phyloP scores from a whole-genome alignment of 768 basidiomycete genomes.

The Boletus pseudopeckii region DNA sequence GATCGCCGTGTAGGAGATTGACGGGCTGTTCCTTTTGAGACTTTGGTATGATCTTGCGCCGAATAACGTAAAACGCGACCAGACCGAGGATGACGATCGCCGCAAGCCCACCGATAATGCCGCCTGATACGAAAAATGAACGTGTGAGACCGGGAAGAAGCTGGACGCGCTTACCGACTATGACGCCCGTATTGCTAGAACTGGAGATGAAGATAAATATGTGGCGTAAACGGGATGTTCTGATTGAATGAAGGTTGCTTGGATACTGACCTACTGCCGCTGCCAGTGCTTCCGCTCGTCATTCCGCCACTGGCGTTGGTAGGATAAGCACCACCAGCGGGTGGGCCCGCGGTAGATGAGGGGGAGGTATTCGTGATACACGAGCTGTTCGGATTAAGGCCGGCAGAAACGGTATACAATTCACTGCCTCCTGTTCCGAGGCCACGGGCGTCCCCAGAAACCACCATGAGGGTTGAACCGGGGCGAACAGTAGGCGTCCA shows the following conservation, averaged over 20 bases:
- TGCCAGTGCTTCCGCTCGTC: conserved; percentile 18
- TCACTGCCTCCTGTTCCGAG: conserved; percentile 67
- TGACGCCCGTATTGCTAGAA: conserved; percentile 43
- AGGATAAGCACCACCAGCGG: conserved; percentile 71
- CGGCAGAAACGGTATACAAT: conserved; percentile 51
- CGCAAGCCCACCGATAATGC: conserved; percentile 57
- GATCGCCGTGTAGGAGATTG: conserved; percentile 58
- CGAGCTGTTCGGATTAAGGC: conserved; percentile 43
- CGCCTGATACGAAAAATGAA: conserved; percentile 34
- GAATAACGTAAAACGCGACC: conserved; percentile 46
- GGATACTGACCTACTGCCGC: conserved; percentile 26
- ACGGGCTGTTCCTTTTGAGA: conserved; percentile 56
- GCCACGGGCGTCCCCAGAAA: conserved; percentile 66
- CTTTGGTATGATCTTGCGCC: conserved; percentile 41
- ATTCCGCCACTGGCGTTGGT: conserved; percentile 45
- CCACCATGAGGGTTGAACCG: conserved; percentile 63
- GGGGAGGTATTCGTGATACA: conserved; percentile 64
- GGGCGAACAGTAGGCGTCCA: conserved; percentile 66
- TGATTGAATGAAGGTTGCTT: background rate
- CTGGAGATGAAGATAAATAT: conserved; percentile 13
- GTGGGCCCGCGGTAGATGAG: conserved; percentile 71
- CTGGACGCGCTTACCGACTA: conserved; percentile 40
- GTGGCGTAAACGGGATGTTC: background rate
- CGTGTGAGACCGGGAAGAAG: background rate
- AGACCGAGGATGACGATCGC: conserved; percentile 41